Evolutionary conservation across 202 grass and related monocot genomes (phyloP).

Genomic region (Setaria italica): DNA sequence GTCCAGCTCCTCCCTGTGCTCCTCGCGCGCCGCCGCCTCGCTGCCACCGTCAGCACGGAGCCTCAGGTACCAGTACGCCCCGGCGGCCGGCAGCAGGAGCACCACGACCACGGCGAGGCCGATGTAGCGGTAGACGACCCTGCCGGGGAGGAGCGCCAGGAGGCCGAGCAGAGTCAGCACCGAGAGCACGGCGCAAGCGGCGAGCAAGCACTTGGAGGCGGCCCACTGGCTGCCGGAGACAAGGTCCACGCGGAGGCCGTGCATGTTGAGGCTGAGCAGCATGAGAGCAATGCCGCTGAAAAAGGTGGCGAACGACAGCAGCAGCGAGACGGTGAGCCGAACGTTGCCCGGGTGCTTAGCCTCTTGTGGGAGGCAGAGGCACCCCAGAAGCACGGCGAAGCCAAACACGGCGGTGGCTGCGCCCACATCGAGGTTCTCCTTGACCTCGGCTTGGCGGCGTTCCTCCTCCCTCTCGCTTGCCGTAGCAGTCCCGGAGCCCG

Average conservation of each 20-base stretch:
- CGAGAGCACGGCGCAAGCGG: neutral
- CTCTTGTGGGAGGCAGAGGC: neutral
- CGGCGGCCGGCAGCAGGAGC: neutral
- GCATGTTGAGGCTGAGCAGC: constrained; percentile 30
- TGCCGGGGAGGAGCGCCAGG: neutral
- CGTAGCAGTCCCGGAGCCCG: neutral
- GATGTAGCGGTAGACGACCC: neutral
- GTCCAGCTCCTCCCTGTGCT: neutral
- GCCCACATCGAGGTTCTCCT: neutral
- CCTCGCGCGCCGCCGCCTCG: neutral
- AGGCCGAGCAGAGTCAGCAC: constrained; percentile 18
- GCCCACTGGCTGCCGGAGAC: neutral
- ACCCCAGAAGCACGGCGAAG: neutral
- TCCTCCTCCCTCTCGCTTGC: neutral
- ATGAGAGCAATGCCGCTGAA: constrained; percentile 6
- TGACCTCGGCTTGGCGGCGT: neutral
- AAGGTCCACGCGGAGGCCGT: neutral
- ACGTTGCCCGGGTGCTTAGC: neutral
- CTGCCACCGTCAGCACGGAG: neutral
- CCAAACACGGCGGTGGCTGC: neutral
- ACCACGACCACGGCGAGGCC: neutral
- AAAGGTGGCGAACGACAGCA: neutral
- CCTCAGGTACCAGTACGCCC: neutral
- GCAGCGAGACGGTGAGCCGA: neutral
- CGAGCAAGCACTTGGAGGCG: neutral